A percentile compares a stretch with the other conserved stretches of the same genome.
Evolutionary conservation across 1,139 yeast species (phyloP).

Genomic region (Diutina mesorugosa): DNA sequence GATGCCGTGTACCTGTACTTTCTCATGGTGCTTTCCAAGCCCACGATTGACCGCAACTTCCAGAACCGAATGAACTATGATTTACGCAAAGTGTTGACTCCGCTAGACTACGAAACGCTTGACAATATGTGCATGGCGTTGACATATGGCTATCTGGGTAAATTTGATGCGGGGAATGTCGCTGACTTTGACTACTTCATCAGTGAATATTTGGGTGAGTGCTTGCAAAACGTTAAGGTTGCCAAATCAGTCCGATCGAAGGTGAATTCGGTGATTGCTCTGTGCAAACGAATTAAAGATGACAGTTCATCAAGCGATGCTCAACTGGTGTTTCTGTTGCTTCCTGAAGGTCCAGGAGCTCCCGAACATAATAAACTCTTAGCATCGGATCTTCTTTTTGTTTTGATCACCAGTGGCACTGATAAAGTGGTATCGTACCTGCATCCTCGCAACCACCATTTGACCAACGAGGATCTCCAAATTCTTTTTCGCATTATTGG

Average conservation of each 20-base stretch:
- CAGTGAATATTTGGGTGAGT: conserved; percentile 4
- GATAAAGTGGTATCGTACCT: conserved; percentile 17
- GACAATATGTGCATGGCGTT: conserved; percentile 49
- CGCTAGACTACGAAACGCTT: conserved; percentile 51
- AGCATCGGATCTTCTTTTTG: conserved; percentile 23
- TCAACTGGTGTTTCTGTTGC: neutral
- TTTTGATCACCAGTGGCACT: conserved; percentile 13
- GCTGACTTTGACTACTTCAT: conserved; percentile 3
- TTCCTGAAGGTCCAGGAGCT: conserved; percentile 4
- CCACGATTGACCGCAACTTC: conserved; percentile 59
- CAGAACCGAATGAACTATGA: conserved; percentile 70
- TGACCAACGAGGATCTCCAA: conserved; percentile 20
- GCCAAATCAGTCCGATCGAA: conserved; percentile 22
- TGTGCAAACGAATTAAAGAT: conserved; percentile 13
- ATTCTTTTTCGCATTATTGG: conserved; percentile 18
- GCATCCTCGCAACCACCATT: conserved; percentile 22
- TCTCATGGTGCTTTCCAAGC: conserved; percentile 67
- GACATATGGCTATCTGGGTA: conserved; percentile 19
- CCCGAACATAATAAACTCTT: conserved; percentile 7
- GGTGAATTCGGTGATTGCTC: conserved; percentile 16
- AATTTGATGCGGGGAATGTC: conserved; percentile 2
- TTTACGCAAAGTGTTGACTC: conserved; percentile 61
- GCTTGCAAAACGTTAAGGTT: conserved; percentile 19
- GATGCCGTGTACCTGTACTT: conserved; percentile 67
- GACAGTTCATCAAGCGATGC: neutral